These are phyloP conservation scores for Dothidotthia symphoricarpi DNA, from an alignment of 2,329 filamentous ascomycete genomes.

Conservation along the genomic window DNA sequence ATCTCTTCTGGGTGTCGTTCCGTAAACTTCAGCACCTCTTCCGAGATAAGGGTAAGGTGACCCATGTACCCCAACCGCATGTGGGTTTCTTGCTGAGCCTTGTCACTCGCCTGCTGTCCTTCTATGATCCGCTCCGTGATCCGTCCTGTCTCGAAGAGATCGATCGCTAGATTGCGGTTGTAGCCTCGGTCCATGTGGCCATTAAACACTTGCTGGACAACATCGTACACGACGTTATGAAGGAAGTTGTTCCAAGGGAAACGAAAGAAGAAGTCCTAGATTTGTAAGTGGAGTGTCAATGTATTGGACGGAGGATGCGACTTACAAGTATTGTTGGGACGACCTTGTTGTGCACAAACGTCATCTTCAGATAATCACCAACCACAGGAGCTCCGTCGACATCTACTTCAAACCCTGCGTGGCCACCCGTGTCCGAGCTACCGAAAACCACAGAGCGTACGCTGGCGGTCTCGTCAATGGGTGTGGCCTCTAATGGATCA, in stretches of 20 bases:
- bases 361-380: conserved; percentile 90
- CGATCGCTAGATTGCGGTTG: conserved; percentile 84
- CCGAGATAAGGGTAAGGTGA: conserved; percentile 91
- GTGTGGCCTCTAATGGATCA: conserved; percentile 38
- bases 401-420: conserved; percentile 56
- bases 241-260: conserved; percentile 99
- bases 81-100: conserved; percentile 76
- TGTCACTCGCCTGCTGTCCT: conserved; percentile 82
- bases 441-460: conserved; percentile 38
- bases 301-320: conserved; percentile 12
- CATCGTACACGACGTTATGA: conserved; percentile 98
- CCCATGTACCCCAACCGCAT: conserved; percentile 98
- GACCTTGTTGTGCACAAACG: conserved; percentile 91
- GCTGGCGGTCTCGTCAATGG: conserved; percentile 38
- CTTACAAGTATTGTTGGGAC: conserved; percentile 92
- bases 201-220: conserved; percentile 98
- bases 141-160: conserved; percentile 86
- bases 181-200: conserved; percentile 95
- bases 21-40: conserved; percentile 98
- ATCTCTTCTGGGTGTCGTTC: conserved; percentile 88
- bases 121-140: conserved; percentile 90
- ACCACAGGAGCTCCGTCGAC: conserved; percentile 73
- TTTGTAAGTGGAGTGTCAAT: not conserved
- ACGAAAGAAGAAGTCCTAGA: conserved; percentile 93
- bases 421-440: conserved; percentile 27